Evolutionary conservation across 768 basidiomycete species (phyloP).

Genomic region (Mycena chlorophos): DNA sequence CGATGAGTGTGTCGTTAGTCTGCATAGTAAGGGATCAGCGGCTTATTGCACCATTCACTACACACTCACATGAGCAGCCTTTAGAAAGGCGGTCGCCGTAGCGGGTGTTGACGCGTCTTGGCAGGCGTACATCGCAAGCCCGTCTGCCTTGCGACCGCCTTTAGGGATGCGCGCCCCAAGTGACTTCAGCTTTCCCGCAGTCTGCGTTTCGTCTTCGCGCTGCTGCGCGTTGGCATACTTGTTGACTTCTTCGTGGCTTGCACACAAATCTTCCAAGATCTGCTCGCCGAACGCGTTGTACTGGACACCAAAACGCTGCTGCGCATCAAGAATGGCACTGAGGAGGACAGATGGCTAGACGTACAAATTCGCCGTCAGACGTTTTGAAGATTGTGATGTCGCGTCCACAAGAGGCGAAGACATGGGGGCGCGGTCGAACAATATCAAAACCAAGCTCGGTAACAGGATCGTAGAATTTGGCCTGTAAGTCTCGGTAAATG

Average conservation of each 20-base stretch:
- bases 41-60: not conserved
- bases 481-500: not conserved
- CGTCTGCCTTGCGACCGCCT: not conserved
- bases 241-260: not conserved
- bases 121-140: not conserved
- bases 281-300: not conserved
- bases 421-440: not conserved
- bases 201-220: not conserved
- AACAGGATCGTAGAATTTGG: not conserved
- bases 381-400: not conserved
- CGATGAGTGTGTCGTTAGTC: not conserved
- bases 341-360: too few species aligned
- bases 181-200: not conserved
- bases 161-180: not conserved
- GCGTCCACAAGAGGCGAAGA: not conserved
- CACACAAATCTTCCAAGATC: not conserved
- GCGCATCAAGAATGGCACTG: too few species aligned
- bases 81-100: not conserved
- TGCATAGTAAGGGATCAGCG: not conserved
- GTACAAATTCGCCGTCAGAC: not conserved
- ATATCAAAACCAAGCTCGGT: not conserved
- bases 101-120: not conserved
- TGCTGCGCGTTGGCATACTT: not conserved
- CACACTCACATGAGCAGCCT: not conserved
- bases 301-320: not conserved